Conservation (phyloP, 768 basidiomycete genomes). For the Rhodosporidiobolus sp. region DNA sequence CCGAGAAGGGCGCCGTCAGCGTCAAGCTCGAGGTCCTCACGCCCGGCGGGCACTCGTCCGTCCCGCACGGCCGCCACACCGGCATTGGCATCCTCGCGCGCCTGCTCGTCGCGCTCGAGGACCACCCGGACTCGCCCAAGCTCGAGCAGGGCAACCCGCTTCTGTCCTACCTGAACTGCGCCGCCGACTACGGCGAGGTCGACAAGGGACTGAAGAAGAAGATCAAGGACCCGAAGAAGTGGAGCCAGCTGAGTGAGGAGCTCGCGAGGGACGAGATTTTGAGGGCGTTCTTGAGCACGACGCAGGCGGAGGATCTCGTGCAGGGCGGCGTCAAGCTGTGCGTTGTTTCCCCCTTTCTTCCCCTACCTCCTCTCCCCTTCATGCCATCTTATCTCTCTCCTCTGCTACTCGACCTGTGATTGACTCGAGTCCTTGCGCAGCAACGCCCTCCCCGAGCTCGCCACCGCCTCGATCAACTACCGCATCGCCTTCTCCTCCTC, state of each 20-base stretch:
- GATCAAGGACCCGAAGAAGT: slow-evolving; percentile 44
- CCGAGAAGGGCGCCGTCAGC: slow-evolving; percentile 61
- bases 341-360: not conserved
- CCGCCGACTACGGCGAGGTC: slow-evolving; percentile 61
- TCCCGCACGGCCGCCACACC: slow-evolving; percentile 72
- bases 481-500: slow-evolving; percentile 36
- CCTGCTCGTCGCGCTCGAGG: slow-evolving; percentile 66
- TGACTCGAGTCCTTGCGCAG: slow-evolving; percentile 2
- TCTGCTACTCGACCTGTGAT: not conserved
- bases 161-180: slow-evolving; percentile 59
- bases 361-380: too few species aligned
- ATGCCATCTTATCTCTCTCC: not conserved
- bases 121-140: slow-evolving; percentile 55
- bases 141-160: slow-evolving; percentile 46
- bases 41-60: slow-evolving; percentile 78
- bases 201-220: slow-evolving; percentile 55
- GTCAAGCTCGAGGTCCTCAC: slow-evolving; percentile 63
- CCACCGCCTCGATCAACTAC: slow-evolving; percentile 26
- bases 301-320: slow-evolving; percentile 71
- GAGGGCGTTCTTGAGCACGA: slow-evolving; percentile 55
- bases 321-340: slow-evolving; percentile 39
- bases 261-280: slow-evolving; percentile 47
- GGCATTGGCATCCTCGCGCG: slow-evolving; percentile 73
- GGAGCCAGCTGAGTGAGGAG: slow-evolving; percentile 54
- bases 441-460: slow-evolving; percentile 38